These are phyloP conservation scores for Astraeus odoratus DNA, from an alignment of 768 basidiomycete species.

Conservation along the genomic window DNA sequence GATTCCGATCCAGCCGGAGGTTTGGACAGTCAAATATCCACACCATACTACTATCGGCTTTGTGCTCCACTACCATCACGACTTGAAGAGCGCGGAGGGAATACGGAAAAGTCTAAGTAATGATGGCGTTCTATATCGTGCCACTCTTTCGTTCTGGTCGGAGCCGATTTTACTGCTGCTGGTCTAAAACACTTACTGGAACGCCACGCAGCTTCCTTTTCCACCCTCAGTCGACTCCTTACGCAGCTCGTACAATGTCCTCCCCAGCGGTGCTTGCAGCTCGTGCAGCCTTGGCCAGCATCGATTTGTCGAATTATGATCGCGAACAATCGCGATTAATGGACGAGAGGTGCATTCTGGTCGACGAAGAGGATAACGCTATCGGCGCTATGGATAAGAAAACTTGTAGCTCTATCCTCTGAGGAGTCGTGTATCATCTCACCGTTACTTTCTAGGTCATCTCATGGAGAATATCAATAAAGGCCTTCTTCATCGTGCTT, in stretches of 20 bases:
- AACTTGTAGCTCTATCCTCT: constrained; percentile 53
- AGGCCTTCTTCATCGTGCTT: constrained; percentile 93
- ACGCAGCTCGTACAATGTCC: constrained; percentile 32
- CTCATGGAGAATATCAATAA: constrained; percentile 95
- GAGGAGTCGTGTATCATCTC: constrained; percentile 1
- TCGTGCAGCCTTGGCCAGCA: constrained; percentile 54
- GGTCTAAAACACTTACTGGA: not conserved
- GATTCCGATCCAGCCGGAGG: too few species aligned
- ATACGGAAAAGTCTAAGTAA: too few species aligned
- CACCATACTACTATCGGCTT: too few species aligned
- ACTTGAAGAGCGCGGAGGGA: too few species aligned
- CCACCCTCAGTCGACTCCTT: not conserved
- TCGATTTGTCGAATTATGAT: constrained; percentile 83
- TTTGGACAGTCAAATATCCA: too few species aligned
- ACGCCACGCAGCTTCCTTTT: not conserved
- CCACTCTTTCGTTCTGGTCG: too few species aligned
- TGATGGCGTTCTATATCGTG: too few species aligned
- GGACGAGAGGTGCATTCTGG: constrained; percentile 92
- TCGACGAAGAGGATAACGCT: constrained; percentile 79
- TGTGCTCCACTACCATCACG: too few species aligned
- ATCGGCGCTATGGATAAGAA: constrained; percentile 93
- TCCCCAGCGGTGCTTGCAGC: constrained; percentile 62
- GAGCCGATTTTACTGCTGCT: not conserved
- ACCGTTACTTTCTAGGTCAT: constrained; percentile 55
- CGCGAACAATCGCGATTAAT: constrained; percentile 90